A percentile compares a stretch with the other conserved stretches of the same genome.
phyloP scores from a whole-genome alignment of 2,329 filamentous ascomycete genomes.

The Aspergillus sp. region DNA sequence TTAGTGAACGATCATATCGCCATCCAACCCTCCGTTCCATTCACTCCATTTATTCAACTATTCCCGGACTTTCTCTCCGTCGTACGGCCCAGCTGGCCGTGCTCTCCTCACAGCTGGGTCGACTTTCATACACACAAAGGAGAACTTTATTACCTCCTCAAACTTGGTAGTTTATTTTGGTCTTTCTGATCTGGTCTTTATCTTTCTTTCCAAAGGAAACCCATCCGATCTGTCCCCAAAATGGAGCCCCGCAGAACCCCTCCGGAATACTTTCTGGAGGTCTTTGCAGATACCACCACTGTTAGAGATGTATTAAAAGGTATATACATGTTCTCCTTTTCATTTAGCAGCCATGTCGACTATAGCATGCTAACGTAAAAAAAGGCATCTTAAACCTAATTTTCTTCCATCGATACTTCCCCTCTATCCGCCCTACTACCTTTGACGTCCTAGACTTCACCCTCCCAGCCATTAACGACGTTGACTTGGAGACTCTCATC shows the following conservation, averaged over 20 bases:
- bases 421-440: constrained; percentile 69
- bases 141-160: no score
- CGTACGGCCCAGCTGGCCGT: constrained; percentile 10
- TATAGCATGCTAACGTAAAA: not conserved
- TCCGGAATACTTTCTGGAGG: constrained; percentile 86
- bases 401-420: constrained; percentile 98
- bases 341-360: not conserved
- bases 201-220: no score
- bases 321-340: constrained; percentile 27
- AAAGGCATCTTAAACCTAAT: constrained; percentile 88
- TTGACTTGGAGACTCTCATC: constrained; percentile 86
- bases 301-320: constrained; percentile 92
- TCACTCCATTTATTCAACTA: not conserved
- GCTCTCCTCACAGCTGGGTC: constrained; percentile 11
- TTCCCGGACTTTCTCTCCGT: not conserved
- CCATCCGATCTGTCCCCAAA: no score
- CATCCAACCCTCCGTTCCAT: not conserved
- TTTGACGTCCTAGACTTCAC: constrained; percentile 87
- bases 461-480: constrained; percentile 79
- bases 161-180: no score
- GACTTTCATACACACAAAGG: not conserved
- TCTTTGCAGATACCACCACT: constrained; percentile 82
- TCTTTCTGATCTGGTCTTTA: no score
- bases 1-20: not conserved
- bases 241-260: constrained; percentile 59